These are phyloP conservation scores for Backusella westeae DNA, from an alignment of 192 early-diverging fungal genomes.

Conservation along the genomic window DNA sequence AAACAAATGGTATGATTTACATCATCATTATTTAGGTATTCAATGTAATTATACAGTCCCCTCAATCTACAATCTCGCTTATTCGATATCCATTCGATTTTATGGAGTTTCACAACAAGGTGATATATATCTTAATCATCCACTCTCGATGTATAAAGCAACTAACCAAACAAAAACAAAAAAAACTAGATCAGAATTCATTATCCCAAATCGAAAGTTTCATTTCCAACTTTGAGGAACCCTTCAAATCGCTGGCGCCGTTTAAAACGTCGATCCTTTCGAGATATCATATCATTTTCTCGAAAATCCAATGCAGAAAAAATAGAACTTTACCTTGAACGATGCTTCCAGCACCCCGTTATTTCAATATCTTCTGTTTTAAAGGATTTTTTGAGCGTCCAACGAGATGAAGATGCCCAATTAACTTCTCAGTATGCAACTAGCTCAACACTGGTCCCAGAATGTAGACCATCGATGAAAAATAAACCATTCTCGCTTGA, in stretches of 20 bases:
- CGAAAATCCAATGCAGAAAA: conserved; percentile 49
- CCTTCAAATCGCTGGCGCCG: conserved; percentile 15
- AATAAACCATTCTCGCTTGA: conserved; percentile 15
- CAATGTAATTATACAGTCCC: conserved; percentile 33
- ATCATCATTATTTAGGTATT: conserved; percentile 22
- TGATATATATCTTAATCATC: background rate
- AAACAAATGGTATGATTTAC: background rate
- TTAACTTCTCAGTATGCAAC: conserved; percentile 10
- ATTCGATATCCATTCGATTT: conserved; percentile 37
- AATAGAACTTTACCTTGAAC: conserved; percentile 47
- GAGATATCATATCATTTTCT: conserved; percentile 14
- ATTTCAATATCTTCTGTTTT: conserved; percentile 40
- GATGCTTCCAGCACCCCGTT: conserved; percentile 37
- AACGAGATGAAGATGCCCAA: conserved; percentile 45
- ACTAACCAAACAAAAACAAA: background rate
- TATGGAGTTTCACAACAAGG: conserved; percentile 41
- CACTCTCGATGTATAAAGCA: background rate
- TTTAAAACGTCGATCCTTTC: conserved; percentile 22
- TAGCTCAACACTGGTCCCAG: background rate
- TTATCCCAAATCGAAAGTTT: conserved; percentile 32
- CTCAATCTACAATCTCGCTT: conserved; percentile 23
- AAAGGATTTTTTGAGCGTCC: conserved; percentile 45
- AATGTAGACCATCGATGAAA: background rate
- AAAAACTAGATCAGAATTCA: conserved; percentile 23
- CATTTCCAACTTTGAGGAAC: conserved; percentile 21